Conservation (phyloP, 768 basidiomycete species). For the Rhodotorula paludigena region DNA sequence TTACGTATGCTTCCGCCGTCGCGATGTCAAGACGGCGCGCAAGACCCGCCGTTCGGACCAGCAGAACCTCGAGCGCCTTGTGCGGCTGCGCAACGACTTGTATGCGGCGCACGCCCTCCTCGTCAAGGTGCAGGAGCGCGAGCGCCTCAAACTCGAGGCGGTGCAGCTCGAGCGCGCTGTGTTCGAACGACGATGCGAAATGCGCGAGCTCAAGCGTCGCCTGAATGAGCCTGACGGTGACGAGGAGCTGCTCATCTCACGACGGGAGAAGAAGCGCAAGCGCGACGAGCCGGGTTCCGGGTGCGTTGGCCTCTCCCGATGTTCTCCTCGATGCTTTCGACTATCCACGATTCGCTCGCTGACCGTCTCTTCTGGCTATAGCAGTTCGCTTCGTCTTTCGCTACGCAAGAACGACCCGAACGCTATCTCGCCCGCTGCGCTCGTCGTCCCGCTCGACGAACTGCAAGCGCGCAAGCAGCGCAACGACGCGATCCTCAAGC, state of each 20-base stretch:
- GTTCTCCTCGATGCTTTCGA: background rate
- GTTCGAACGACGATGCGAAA: slow-evolving; percentile 70
- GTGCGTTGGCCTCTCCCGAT: slow-evolving; percentile 5
- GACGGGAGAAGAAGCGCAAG: slow-evolving; percentile 41
- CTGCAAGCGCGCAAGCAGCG: slow-evolving; percentile 54
- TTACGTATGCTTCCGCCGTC: slow-evolving; percentile 92
- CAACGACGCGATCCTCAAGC: slow-evolving; percentile 56
- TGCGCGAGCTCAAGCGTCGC: slow-evolving; percentile 75
- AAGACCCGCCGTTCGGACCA: slow-evolving; percentile 90
- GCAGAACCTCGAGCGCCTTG: slow-evolving; percentile 80
- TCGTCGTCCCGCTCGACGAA: slow-evolving; percentile 54
- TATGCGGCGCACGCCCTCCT: slow-evolving; percentile 68
- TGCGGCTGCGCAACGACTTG: slow-evolving; percentile 73
- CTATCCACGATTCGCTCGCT: background rate
- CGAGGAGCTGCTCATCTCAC: slow-evolving; percentile 46
- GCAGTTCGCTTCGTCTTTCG: slow-evolving; percentile 65
- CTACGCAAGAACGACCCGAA: slow-evolving; percentile 45
- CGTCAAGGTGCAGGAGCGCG: slow-evolving; percentile 62
- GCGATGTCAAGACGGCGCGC: slow-evolving; percentile 86
- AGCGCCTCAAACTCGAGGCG: slow-evolving; percentile 67
- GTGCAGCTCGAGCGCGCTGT: slow-evolving; percentile 59
- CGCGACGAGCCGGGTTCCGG: slow-evolving; percentile 28
- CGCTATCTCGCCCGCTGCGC: slow-evolving; percentile 18
- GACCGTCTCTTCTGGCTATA: slow-evolving; percentile 48
- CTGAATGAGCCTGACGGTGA: slow-evolving; percentile 50